Evolutionary conservation across 1,284 basidiomycete species (phyloP), one percentile per base, ranked within the genome.

Genomic region (Trametes polyzona): DNA sequence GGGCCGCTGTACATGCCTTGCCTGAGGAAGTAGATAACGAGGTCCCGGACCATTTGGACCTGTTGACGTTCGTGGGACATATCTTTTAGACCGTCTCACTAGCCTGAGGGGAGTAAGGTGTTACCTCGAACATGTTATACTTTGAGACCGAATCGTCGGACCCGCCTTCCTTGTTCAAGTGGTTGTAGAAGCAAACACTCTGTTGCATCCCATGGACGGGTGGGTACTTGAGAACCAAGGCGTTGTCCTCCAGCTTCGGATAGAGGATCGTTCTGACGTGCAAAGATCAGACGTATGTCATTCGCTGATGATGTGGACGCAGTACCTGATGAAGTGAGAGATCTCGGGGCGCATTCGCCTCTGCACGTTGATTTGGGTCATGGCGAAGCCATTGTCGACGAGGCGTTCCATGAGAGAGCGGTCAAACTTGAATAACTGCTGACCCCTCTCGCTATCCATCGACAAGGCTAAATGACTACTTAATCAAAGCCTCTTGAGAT

Each of bases 31-130:
- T 92, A 86, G 3, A 88, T 65, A 1, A 90, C 87, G 2, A 92
- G 75, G 60, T 90, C 88, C 33, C 78, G 78, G 41, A 88, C 86
- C 85, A 91, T 88, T 6, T 74, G 65, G 4, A 87, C 87, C 88
- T 57, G 4, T n/a, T n/a, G n/a, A n/a, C n/a, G n/a, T n/a, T n/a
- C n/a, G 12, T 1, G 33, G 43, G 8, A 11, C 14, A 2, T 9
- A n/a, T n/a, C n/a, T n/a, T n/a, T n/a, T n/a, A n/a, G n/a, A n/a
- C n/a, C n/a, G n/a, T n/a, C n/a, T n/a, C n/a, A n/a, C n/a, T n/a
- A n/a, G n/a, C n/a, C n/a, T n/a, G n/a, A n/a, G n/a, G n/a, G n/a
- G n/a, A n/a, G n/a, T n/a, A n/a, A n/a, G n/a, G n/a, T n/a, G n/a
- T 58, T 52, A 86, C 89, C 78, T 92, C 90, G 51, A 81, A 87